Conservation (phyloP, 169 alveolate genomes). For the Plasmodium gallinaceum region DNA sequence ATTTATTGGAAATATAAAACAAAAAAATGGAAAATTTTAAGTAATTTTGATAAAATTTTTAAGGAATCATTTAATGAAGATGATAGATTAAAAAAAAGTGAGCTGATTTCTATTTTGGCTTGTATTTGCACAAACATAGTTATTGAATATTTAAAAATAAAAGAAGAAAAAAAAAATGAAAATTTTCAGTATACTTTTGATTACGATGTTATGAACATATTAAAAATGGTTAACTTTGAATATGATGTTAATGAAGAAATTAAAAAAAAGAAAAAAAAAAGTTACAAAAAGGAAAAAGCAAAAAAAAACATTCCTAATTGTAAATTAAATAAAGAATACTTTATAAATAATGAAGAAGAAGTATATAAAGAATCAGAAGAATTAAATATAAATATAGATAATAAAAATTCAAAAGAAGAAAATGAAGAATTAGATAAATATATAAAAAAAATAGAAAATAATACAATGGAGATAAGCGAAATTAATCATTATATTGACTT, state of each 20-base stretch:
- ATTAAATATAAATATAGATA: constrained; percentile 45
- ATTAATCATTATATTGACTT: constrained; percentile 50
- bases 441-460: constrained; percentile 36
- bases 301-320: neutral
- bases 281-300: constrained; percentile 7
- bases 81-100: constrained; percentile 44
- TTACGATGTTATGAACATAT: constrained; percentile 60
- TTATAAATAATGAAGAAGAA: neutral
- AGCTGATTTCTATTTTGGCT: constrained; percentile 54
- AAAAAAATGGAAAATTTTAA: neutral
- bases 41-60: constrained; percentile 36
- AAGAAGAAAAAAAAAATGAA: constrained; percentile 47
- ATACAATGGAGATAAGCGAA: constrained; percentile 28
- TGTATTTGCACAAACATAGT: constrained; percentile 73
- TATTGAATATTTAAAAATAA: constrained; percentile 50
- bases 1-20: neutral
- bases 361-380: constrained; percentile 16
- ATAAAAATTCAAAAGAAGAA: constrained; percentile 65
- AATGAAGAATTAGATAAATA: constrained; percentile 51
- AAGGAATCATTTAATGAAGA: constrained; percentile 61
- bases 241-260: constrained; percentile 72
- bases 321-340: neutral
- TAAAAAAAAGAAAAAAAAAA: constrained; percentile 36
- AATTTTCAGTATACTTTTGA: constrained; percentile 61
- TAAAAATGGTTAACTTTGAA: constrained; percentile 63